Evolutionary conservation across 2,329 filamentous ascomycete genomes (phyloP), one percentile per base, ranked within the genome.

Genomic region (Fusarium stilboides): DNA sequence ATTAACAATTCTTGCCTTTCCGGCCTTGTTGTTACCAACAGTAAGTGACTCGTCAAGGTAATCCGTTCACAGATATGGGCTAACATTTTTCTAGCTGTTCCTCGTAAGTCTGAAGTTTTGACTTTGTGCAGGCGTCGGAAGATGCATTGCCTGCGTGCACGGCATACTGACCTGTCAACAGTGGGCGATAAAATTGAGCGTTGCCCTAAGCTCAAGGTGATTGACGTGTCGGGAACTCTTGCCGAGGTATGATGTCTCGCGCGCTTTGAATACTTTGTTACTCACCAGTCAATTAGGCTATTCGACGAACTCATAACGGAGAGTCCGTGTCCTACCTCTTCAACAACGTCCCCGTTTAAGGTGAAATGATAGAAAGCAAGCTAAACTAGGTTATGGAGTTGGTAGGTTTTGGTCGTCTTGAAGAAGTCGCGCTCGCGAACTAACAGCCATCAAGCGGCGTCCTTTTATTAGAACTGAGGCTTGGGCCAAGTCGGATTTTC

Each of bases 21-120:
- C 72, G 90, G 91, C 74, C 84, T 98, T 37, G 94, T 98, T 15
- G 94, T 97, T 36, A 97, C 94, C 49, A 97, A 98, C 82, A 97
- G 81, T 83, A 74, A 75, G 80, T 75, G 61, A n/a, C 24, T n/a
- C 12, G 13, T 58, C n/a, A 57, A 61, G 6, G 52, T 68, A 19
- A 14, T 20, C 8, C 46, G 40, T 52, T 10, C 17, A 13, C 13
- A 10, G 10, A 37, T 14, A 4, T 19, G 19, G 65, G 51, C 75
- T 80, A 71, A 80, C 69, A 20, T 39, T 50, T 20, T 1, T n/a
- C 22, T 49, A 81, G 79, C 79, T 65, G 79, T 81, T 45, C 79
- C 79, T 65, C 72, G 73, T 76, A 72, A 68, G 73, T 75, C 40
- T 4, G 10, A 24, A 6, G 9, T 10, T 22, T 15, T 28, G 34